A percentile compares a stretch with the other conserved stretches of the same genome.
Evolutionary conservation across 2,329 filamentous ascomycete genomes (phyloP).

Genomic region (Trichoderma atrobrunneum): DNA sequence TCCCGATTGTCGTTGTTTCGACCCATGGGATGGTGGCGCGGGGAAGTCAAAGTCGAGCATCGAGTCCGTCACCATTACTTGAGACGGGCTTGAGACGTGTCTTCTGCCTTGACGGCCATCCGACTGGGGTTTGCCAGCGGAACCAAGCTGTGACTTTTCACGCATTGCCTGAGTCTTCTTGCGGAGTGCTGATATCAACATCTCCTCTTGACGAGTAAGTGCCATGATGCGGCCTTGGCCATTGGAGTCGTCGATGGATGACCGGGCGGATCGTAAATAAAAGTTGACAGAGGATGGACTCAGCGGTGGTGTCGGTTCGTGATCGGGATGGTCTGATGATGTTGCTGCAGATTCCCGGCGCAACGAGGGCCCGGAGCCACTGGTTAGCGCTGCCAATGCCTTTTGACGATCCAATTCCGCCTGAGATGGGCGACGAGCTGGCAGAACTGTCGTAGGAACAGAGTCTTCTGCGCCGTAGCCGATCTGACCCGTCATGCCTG

Average conservation of each 20-base stretch:
- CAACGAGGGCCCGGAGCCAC: background rate
- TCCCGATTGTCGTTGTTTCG: constrained; percentile 21
- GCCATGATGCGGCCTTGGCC: constrained; percentile 50
- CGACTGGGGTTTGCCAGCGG: background rate
- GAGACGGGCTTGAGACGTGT: constrained; percentile 31
- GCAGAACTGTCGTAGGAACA: constrained; percentile 38
- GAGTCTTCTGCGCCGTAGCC: constrained; percentile 39
- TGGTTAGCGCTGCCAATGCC: constrained; percentile 2
- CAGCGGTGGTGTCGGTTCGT: constrained; percentile 46
- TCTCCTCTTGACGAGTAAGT: constrained; percentile 57
- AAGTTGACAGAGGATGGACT: constrained; percentile 53
- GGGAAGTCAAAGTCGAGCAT: constrained; percentile 37
- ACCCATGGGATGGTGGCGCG: constrained; percentile 29
- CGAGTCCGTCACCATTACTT: constrained; percentile 31
- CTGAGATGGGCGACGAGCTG: constrained; percentile 28
- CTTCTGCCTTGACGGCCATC: constrained; percentile 20
- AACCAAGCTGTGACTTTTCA: constrained; percentile 32
- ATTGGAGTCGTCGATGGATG: constrained; percentile 35
- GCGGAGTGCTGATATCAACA: constrained; percentile 55
- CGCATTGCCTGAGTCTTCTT: constrained; percentile 57
- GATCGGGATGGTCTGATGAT: constrained; percentile 32
- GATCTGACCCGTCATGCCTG: constrained; percentile 33
- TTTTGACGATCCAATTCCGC: constrained; percentile 26
- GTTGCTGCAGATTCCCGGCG: constrained; percentile 26
- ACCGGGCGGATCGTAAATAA: constrained; percentile 40